Percentiles rank a stretch among this genome's conserved stretches.
These are phyloP conservation scores for Colletotrichum siamense DNA, from an alignment of 2,329 filamentous ascomycete species.

Conservation along the genomic window DNA sequence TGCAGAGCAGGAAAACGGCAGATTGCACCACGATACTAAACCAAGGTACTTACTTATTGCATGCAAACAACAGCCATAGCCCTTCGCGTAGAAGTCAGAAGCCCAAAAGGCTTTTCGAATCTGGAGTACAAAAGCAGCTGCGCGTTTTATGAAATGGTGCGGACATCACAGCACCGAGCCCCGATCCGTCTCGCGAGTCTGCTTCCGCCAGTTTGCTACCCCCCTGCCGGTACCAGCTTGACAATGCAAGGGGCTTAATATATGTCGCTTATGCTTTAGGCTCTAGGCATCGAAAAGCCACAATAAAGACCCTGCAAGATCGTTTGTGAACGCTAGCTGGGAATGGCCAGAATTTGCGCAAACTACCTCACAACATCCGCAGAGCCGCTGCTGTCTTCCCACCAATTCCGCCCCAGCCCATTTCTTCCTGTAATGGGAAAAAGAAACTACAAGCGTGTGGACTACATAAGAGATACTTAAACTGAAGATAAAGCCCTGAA, in stretches of 20 bases:
- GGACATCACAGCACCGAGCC: neutral
- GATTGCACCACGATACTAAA: neutral
- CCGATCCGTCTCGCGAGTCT: neutral
- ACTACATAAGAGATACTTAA: neutral
- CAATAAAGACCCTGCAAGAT: neutral
- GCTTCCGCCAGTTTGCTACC: neutral
- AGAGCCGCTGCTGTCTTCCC: neutral
- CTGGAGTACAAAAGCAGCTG: neutral
- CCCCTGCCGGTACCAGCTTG: neutral
- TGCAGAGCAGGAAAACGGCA: neutral
- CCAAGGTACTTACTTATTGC: neutral
- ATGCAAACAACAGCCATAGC: neutral
- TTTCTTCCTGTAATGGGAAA: neutral
- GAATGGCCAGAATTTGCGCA: neutral
- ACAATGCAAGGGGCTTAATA: neutral
- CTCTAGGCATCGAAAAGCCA: neutral
- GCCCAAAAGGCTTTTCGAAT: rapidly evolving
- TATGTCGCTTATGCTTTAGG: neutral
- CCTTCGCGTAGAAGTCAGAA: neutral
- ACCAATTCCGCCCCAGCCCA: neutral
- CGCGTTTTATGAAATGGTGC: neutral
- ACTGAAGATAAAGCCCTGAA: neutral
- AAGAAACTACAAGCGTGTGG: neutral
- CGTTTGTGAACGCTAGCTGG: neutral
- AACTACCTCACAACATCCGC: neutral